These are phyloP conservation scores for Arachis monticola DNA, from an alignment of 331 rosid genomes.

Conservation along the genomic window DNA sequence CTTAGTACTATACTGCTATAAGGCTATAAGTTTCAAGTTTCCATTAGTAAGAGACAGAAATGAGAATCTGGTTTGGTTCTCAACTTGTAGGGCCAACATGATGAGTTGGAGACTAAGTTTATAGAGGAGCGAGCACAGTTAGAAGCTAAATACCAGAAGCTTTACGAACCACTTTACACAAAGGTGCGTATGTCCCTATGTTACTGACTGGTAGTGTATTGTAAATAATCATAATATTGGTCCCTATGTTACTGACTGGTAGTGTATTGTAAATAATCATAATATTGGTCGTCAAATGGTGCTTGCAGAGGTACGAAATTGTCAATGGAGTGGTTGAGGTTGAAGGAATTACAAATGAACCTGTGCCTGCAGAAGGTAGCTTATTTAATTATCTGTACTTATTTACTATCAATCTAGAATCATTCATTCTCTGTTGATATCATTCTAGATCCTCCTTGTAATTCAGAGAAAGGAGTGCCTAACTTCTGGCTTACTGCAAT, in stretches of 20 bases:
- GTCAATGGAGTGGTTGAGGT: conserved; percentile 64
- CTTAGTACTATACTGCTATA: background rate
- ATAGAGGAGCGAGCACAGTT: conserved; percentile 65
- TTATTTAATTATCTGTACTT: conserved; percentile 5
- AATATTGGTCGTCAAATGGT: conserved; percentile 19
- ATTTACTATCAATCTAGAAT: background rate
- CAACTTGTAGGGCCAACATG: conserved; percentile 52
- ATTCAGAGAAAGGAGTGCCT: conserved; percentile 76
- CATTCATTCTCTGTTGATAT: conserved; percentile 34
- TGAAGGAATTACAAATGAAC: conserved; percentile 53
- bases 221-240: background rate
- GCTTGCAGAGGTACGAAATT: conserved; percentile 68
- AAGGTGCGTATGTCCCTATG: conserved; percentile 50
- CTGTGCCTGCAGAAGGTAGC: conserved; percentile 45
- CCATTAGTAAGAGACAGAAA: background rate
- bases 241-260: conserved; percentile 21
- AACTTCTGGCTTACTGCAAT: conserved; percentile 70
- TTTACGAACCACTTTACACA: conserved; percentile 59
- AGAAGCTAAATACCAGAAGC: conserved; percentile 72
- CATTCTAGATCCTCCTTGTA: conserved; percentile 34
- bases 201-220: conserved; percentile 13
- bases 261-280: background rate
- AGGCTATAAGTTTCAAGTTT: conserved; percentile 20
- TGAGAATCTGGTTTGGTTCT: conserved; percentile 21
- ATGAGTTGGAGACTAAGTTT: conserved; percentile 55